phyloP scores from a whole-genome alignment of 345 rosid species.

The Abelmoschus esculentus region DNA sequence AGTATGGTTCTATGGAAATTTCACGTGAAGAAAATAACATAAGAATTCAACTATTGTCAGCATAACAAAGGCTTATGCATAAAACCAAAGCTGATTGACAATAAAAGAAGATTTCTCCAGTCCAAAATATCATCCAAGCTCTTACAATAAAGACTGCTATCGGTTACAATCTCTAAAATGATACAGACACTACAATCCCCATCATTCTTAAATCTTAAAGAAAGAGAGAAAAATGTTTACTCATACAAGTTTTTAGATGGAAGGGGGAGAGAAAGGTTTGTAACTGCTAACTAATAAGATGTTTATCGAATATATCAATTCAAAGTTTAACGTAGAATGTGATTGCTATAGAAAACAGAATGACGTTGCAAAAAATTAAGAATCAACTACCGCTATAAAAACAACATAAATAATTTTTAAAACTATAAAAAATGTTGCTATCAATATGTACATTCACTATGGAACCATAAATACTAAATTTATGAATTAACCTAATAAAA shows the following conservation, averaged over 20 bases:
- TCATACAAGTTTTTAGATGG: neutral
- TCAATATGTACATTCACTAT: neutral
- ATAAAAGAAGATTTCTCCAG: neutral
- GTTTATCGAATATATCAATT: conserved; percentile 81
- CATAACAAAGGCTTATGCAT: neutral
- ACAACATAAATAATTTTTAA: neutral
- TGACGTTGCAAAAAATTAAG: conserved; percentile 60
- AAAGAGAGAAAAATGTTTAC: neutral
- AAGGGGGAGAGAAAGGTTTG: neutral
- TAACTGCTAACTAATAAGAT: neutral
- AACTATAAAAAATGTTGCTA: neutral
- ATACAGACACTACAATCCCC: neutral
- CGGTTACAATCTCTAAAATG: neutral
- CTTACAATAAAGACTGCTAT: neutral
- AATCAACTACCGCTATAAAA: conserved; percentile 14
- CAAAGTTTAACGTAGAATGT: conserved; percentile 92
- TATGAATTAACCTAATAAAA: neutral
- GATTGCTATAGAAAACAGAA: conserved; percentile 82
- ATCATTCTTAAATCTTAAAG: neutral
- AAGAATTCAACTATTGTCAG: neutral
- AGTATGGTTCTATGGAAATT: neutral
- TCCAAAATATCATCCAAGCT: neutral
- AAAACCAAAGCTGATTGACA: neutral
- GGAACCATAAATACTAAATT: neutral
- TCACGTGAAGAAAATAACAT: neutral